These are phyloP conservation scores for Fragaria vesca DNA, from an alignment of 306 rosid species.

Conservation along the genomic window DNA sequence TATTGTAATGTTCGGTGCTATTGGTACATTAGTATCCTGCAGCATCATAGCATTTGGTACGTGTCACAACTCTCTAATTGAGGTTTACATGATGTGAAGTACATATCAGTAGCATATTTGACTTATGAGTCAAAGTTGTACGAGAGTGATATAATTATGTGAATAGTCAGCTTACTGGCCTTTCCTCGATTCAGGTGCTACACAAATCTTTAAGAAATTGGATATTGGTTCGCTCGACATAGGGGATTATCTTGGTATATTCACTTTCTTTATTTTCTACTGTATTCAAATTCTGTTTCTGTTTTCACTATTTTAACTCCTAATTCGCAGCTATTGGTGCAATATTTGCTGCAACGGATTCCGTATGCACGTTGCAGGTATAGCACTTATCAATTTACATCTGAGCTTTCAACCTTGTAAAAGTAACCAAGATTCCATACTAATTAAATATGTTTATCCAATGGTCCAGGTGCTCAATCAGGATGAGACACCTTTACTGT, in stretches of 20 bases:
- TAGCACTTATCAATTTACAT: constrained; percentile 18
- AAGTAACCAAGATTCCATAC: constrained; percentile 18
- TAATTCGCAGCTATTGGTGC: constrained; percentile 80
- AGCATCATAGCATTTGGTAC: constrained; percentile 73
- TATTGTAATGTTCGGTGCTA: constrained; percentile 79
- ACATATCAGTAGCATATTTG: not conserved
- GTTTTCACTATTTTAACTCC: constrained; percentile 20
- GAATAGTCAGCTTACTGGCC: not conserved
- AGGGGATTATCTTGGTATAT: constrained; percentile 75
- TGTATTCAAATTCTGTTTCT: constrained; percentile 13
- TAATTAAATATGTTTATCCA: constrained; percentile 26
- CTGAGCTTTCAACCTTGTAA: constrained; percentile 21
- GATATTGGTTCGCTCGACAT: constrained; percentile 65
- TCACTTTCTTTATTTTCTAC: constrained; percentile 11
- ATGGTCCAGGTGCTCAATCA: constrained; percentile 82
- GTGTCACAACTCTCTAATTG: constrained; percentile 21
- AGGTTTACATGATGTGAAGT: not conserved
- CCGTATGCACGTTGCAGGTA: constrained; percentile 99
- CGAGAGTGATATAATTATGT: not conserved
- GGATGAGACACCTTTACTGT: constrained; percentile 96
- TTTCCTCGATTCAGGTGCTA: constrained; percentile 66
- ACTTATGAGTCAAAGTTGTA: not conserved
- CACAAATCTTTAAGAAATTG: constrained; percentile 59
- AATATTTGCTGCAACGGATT: constrained; percentile 97
- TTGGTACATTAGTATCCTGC: constrained; percentile 87